Base-by-base conservation (phyloP, 2,329 filamentous ascomycete species). In the Orbilia javanica region DNA sequence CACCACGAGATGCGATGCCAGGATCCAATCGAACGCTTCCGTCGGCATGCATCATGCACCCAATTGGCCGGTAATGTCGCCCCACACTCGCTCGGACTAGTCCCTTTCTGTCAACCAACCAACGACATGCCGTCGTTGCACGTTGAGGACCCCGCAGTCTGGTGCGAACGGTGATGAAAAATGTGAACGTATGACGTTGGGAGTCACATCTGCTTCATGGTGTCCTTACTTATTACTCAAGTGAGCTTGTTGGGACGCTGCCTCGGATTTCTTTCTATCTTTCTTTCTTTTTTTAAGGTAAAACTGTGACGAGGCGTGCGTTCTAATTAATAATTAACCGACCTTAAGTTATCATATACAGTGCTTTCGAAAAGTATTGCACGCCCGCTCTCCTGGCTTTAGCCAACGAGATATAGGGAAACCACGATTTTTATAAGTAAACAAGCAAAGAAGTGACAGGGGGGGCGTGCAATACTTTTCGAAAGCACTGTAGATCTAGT, bases 1-100 rank as follows among this genome's bases (percentile, higher is more conserved):
- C n/a, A n/a, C 63, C 63, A 66, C 63, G 42, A 39, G 63, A 66
- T 46, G 31, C 27, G 18, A 29, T 34, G 36, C 46, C 44, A 71
- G 57, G 46, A 65, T 65, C 68, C 68, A 72, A 72, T 72, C 31
- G 68, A 72, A 46, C 57, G 25, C 57, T 72, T 46, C 39, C 68
- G 46, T 63, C 48, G 57, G 68, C 53, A 64, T 72, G 57, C 68
- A 50, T 60, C 34, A 62, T 72, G 68, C 68, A 64, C 57, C 68
- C 68, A 72, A 72, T 72, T 72, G 68, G 68, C 68, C 68, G 68
- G 68, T 44, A 64, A 48, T 34, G 20, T 11, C 53, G 66, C 53
- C 66, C 66, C 68, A 71, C 55, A 27, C 39, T 11, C 29, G 15
- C 13, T 29, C 29, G 20, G 42, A 36, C 68, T 64, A 64, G 60